Conservation (phyloP, 1,139 yeast genomes). For the Hyphopichia fennica region DNA sequence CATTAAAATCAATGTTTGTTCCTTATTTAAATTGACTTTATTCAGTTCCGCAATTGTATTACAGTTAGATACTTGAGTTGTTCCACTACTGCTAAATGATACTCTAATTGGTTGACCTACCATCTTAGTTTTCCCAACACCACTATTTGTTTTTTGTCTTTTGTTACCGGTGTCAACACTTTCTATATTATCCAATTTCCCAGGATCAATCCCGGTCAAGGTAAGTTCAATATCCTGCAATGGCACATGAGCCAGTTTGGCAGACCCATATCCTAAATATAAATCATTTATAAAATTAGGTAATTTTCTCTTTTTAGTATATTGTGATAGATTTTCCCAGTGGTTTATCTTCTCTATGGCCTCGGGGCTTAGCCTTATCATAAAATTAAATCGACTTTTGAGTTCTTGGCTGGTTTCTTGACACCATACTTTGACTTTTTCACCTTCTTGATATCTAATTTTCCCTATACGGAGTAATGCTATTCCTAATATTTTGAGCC, state of each 20-base stretch:
- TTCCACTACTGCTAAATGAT: background rate
- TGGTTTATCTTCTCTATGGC: background rate
- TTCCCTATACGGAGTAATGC: slow-evolving; percentile 2
- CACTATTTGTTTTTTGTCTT: background rate
- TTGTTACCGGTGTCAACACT: background rate
- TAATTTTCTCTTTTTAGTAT: slow-evolving; percentile 6
- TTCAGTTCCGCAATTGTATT: too few relatives aligned
- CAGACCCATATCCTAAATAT: slow-evolving; percentile 33
- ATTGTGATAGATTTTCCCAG: background rate
- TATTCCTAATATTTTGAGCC: slow-evolving; percentile 29
- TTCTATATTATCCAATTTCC: too few relatives aligned
- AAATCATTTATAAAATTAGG: slow-evolving; percentile 38
- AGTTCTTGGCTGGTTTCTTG: background rate
- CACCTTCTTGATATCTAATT: background rate
- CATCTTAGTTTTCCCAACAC: background rate
- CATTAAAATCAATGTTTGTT: too few relatives aligned
- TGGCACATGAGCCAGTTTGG: slow-evolving; percentile 7
- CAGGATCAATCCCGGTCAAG: background rate
- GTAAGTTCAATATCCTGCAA: background rate
- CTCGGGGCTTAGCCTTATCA: background rate
- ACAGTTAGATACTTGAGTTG: background rate
- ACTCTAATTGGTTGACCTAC: background rate
- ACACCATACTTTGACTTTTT: background rate
- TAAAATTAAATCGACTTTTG: background rate
- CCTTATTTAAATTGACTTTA: too few relatives aligned